phyloP scores from a whole-genome alignment of 345 rosid genomes.

The Eucalyptus pumila region DNA sequence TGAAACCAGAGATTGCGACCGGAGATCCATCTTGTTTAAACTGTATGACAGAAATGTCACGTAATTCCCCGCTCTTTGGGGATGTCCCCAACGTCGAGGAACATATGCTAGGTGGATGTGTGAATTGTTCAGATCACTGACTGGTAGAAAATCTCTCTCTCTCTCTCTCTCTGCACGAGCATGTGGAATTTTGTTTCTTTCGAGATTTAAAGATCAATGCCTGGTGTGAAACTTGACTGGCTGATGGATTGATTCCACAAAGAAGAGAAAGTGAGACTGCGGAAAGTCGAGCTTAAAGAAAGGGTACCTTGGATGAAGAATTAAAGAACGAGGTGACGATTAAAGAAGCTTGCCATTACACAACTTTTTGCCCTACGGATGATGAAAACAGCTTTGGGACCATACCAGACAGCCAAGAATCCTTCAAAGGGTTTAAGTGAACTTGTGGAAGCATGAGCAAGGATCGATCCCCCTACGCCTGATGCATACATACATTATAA shows the following conservation, averaged over 20 bases:
- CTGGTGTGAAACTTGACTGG: background rate
- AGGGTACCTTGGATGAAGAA: background rate
- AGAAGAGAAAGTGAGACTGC: background rate
- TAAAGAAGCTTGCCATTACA: background rate
- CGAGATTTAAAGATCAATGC: background rate
- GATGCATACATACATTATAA: background rate
- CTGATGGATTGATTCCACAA: background rate
- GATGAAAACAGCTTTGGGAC: background rate
- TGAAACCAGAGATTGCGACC: background rate
- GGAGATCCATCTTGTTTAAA: background rate
- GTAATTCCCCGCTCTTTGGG: background rate
- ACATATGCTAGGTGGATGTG: background rate
- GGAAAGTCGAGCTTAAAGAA: background rate
- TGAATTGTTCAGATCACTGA: background rate
- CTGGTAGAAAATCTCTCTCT: background rate
- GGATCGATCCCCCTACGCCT: background rate
- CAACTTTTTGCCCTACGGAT: background rate
- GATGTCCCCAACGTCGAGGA: background rate
- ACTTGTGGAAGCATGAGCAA: background rate
- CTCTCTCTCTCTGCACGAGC: background rate
- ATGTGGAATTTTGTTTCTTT: background rate
- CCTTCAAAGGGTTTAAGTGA: background rate
- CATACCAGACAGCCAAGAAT: background rate
- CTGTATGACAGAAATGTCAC: background rate
- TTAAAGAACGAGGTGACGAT: background rate